Evolutionary conservation across 345 rosid species (phyloP).

Genomic region (Gynandropsis gynandra): DNA sequence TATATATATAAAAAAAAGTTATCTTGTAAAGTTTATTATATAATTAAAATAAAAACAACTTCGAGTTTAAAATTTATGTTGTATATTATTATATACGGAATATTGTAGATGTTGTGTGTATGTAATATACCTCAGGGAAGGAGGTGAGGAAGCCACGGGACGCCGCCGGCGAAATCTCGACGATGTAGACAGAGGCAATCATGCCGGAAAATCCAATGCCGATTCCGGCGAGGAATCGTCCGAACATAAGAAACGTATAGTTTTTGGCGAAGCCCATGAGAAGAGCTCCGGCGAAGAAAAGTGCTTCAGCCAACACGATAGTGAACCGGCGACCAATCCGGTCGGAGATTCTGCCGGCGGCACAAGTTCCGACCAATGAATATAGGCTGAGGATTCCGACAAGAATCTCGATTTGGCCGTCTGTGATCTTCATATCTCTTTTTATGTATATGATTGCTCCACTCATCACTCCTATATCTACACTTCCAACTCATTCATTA

Average conservation of each 20-base stretch:
- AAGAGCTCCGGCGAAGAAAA: constrained; percentile 78
- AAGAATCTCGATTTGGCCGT: constrained; percentile 43
- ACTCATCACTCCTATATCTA: constrained; percentile 88
- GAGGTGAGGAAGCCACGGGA: constrained; percentile 87
- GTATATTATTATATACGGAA: no score
- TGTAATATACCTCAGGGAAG: constrained; percentile 91
- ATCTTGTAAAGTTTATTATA: no score
- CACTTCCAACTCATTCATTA: no score
- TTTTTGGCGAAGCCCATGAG: constrained; percentile 82
- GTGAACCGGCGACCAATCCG: constrained; percentile 91
- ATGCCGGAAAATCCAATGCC: constrained; percentile 90
- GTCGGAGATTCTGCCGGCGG: constrained; percentile 83
- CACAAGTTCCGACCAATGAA: constrained; percentile 68
- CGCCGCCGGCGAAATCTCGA: constrained; percentile 84
- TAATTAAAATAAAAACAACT: no score
- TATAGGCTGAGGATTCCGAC: constrained; percentile 57
- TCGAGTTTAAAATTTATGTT: no score
- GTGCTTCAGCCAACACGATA: constrained; percentile 66
- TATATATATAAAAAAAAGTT: no score
- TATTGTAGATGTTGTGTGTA: no score
- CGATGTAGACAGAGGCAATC: constrained; percentile 92
- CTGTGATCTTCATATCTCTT: constrained; percentile 36
- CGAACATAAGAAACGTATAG: constrained; percentile 84
- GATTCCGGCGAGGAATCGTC: constrained; percentile 79
- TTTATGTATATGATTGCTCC: constrained; percentile 60